Conservation (phyloP, 768 basidiomycete species). For the Hygrocybe coccinea region DNA sequence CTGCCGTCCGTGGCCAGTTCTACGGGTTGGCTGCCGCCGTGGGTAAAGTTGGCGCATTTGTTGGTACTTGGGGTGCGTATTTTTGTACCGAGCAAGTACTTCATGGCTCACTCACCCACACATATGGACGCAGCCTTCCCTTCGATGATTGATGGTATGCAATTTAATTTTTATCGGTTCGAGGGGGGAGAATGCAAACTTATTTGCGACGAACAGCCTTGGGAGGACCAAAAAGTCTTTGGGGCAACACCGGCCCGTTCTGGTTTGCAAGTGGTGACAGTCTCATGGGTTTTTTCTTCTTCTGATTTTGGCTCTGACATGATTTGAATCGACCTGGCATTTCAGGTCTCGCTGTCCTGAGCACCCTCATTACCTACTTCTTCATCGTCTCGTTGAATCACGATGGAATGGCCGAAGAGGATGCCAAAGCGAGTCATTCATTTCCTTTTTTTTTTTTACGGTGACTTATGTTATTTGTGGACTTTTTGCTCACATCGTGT, state of each 20-base stretch:
- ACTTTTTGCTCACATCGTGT: no score
- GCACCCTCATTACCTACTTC: conserved; percentile 66
- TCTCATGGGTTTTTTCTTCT: conserved; percentile 49
- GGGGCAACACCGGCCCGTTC: conserved; percentile 81
- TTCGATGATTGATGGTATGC: conserved; percentile 55
- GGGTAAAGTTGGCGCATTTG: conserved; percentile 81
- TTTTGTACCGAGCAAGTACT: neutral
- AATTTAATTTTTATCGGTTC: conserved; percentile 1
- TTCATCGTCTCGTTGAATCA: conserved; percentile 69
- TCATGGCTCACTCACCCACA: neutral
- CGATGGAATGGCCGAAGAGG: conserved; percentile 79
- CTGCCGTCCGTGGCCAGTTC: conserved; percentile 79
- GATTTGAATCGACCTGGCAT: neutral
- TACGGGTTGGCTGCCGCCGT: conserved; percentile 84
- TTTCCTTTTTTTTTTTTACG: neutral
- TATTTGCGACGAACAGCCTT: conserved; percentile 43
- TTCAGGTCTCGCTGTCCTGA: conserved; percentile 65
- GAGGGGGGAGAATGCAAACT: neutral
- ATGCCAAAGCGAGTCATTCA: conserved; percentile 47
- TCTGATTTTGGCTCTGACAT: neutral
- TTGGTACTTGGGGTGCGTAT: conserved; percentile 72
- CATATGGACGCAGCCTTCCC: conserved; percentile 51
- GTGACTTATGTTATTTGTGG: conserved; percentile 2
- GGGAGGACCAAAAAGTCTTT: conserved; percentile 45
- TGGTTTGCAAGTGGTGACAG: conserved; percentile 38